phyloP scores from a whole-genome alignment of 257 asterid genomes.

The Penstemon eatonii region DNA sequence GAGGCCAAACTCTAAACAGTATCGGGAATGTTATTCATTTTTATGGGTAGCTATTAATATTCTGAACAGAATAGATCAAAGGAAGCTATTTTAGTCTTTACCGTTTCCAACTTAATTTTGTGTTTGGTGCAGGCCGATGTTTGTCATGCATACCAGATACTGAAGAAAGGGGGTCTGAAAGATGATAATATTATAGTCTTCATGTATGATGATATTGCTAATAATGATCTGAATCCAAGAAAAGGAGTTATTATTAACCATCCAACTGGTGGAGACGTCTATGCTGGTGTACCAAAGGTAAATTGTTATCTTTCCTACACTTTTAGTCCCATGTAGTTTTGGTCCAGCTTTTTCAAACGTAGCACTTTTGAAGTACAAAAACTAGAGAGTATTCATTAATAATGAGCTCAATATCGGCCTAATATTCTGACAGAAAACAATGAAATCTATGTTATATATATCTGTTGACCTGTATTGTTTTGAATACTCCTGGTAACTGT shows the following conservation, averaged over 20 bases:
- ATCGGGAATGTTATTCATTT: too few relatives aligned
- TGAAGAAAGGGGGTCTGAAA: constrained; percentile 79
- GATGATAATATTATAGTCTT: constrained; percentile 86
- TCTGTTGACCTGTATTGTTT: neutral
- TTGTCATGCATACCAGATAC: constrained; percentile 90
- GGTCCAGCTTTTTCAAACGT: too few relatives aligned
- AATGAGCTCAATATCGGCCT: too few relatives aligned
- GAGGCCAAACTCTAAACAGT: too few relatives aligned
- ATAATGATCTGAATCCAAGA: constrained; percentile 61
- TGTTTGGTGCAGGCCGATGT: constrained; percentile 72
- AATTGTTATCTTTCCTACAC: neutral
- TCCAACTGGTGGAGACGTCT: constrained; percentile 79
- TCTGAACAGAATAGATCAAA: neutral
- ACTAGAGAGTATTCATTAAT: too few relatives aligned
- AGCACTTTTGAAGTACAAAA: too few relatives aligned
- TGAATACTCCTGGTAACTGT: too few relatives aligned
- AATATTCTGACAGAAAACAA: too few relatives aligned
- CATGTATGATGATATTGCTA: constrained; percentile 93
- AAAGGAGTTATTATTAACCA: constrained; percentile 75
- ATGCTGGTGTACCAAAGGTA: constrained; percentile 91
- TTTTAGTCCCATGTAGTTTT: too few relatives aligned
- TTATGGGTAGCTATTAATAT: too few relatives aligned
- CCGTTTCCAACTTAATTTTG: neutral
- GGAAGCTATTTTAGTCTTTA: neutral
- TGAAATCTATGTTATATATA: too few relatives aligned